These are phyloP conservation scores for Tympanopsis confertula DNA, from an alignment of 2,329 filamentous ascomycete species.

Conservation along the genomic window DNA sequence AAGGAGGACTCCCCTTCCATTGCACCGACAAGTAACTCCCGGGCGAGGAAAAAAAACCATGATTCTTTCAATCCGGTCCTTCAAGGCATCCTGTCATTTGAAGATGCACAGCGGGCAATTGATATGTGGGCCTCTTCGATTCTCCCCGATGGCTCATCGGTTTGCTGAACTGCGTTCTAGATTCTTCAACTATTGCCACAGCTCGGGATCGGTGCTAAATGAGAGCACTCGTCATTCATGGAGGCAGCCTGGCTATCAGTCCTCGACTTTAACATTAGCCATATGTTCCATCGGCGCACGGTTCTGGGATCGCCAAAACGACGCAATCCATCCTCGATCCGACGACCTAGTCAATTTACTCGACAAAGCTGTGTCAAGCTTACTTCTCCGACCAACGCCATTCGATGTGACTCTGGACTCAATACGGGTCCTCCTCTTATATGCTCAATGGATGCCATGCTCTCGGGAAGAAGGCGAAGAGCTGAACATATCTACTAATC, in stretches of 20 bases:
- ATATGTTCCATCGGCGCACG: constrained; percentile 9
- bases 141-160: too few relatives aligned
- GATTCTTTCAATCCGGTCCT: constrained; percentile 3
- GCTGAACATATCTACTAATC: too few relatives aligned
- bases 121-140: constrained; percentile 4
- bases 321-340: constrained; percentile 3
- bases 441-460: constrained; percentile 12
- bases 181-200: constrained; percentile 10
- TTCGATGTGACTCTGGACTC: constrained; percentile 10
- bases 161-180: too few relatives aligned
- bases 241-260: too few relatives aligned
- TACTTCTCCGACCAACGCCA: constrained; percentile 6
- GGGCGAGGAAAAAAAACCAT: neutral
- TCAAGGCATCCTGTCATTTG: constrained; percentile 3
- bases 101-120: constrained; percentile 2
- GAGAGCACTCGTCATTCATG: constrained; percentile 6
- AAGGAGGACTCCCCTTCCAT: too few relatives aligned
- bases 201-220: constrained; percentile 6
- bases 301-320: constrained; percentile 6
- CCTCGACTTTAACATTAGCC: constrained; percentile 7
- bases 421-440: constrained; percentile 9
- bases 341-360: constrained; percentile 4
- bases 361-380: constrained; percentile 2
- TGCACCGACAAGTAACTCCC: too few relatives aligned
- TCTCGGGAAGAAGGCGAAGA: constrained; percentile 5